Conservation (phyloP, 2,329 filamentous ascomycete genomes). For the Alternaria viburni region DNA sequence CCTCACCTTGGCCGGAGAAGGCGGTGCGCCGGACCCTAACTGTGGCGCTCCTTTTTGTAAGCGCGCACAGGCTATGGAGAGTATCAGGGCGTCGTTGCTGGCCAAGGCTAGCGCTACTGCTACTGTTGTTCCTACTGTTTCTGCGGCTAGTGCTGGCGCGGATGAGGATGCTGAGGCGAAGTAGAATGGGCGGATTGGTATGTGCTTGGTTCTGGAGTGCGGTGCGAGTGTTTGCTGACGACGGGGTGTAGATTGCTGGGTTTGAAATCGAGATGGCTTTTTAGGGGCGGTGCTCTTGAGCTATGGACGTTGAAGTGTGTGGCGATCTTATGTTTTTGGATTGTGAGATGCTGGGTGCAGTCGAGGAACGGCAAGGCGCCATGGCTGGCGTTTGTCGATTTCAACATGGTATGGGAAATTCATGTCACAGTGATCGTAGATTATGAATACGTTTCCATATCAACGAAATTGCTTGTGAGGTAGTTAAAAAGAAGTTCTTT, state of each 20-base stretch:
- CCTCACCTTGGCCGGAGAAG: neutral
- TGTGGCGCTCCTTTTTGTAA: conserved; percentile 12
- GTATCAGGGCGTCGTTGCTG: neutral
- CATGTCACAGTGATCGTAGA: neutral
- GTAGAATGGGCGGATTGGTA: neutral
- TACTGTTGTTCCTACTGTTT: neutral
- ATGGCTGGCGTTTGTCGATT: neutral
- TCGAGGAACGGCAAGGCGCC: neutral
- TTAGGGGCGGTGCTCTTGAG: neutral
- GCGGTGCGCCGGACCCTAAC: neutral
- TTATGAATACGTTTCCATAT: neutral
- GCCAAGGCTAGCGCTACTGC: neutral
- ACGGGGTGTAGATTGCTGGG: neutral
- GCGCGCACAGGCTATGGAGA: neutral
- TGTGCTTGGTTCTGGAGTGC: neutral
- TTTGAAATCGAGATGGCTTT: neutral
- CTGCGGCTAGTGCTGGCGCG: neutral
- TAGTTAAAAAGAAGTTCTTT: neutral
- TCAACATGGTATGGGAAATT: neutral
- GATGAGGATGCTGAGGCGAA: neutral
- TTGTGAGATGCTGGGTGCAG: neutral
- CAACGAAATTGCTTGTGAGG: neutral
- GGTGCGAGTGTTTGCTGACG: neutral
- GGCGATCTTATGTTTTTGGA: neutral
- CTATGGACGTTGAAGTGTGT: no score